Conservation (phyloP, 495 filamentous ascomycete species). For the Penicillium maclennaniae region DNA sequence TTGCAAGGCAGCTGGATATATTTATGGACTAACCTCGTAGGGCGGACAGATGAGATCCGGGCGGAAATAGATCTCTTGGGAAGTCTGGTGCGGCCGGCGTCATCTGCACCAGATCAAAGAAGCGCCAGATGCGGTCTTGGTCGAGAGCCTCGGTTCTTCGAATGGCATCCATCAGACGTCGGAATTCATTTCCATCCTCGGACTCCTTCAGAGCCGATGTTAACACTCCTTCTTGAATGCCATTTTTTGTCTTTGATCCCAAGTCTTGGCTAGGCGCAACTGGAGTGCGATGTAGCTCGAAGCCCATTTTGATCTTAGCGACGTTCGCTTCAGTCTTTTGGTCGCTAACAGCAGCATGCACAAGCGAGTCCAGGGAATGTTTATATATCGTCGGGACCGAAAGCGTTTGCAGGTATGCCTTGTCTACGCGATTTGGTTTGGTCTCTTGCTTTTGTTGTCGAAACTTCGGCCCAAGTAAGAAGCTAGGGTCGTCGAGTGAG, state of each 20-base stretch:
- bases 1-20: not conserved
- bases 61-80: slow-evolving; percentile 25
- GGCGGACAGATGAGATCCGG: slow-evolving; percentile 23
- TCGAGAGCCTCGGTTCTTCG: slow-evolving; percentile 69
- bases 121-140: slow-evolving; percentile 59
- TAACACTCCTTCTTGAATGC: slow-evolving; percentile 42
- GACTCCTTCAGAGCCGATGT: slow-evolving; percentile 46
- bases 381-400: slow-evolving; percentile 53
- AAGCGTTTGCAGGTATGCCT: slow-evolving; percentile 1
- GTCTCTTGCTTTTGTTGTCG: slow-evolving; percentile 12
- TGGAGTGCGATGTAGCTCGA: slow-evolving; percentile 14
- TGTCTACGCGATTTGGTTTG: slow-evolving; percentile 10
- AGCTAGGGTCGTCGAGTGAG: slow-evolving; percentile 44
- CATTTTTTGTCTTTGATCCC: slow-evolving; percentile 12
- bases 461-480: slow-evolving; percentile 29
- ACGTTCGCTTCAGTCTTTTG: slow-evolving; percentile 55
- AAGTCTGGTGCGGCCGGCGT: slow-evolving; percentile 36
- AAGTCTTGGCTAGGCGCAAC: not conserved
- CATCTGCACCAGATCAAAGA: slow-evolving; percentile 48
- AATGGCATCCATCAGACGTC: slow-evolving; percentile 65
- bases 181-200: slow-evolving; percentile 46
- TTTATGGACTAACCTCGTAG: slow-evolving; percentile 33
- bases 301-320: slow-evolving; percentile 45
- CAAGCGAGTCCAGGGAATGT: slow-evolving; percentile 62
- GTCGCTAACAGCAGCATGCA: slow-evolving; percentile 56